phyloP scores from a whole-genome alignment of 768 basidiomycete species.

The Tephrocybe sp. region DNA sequence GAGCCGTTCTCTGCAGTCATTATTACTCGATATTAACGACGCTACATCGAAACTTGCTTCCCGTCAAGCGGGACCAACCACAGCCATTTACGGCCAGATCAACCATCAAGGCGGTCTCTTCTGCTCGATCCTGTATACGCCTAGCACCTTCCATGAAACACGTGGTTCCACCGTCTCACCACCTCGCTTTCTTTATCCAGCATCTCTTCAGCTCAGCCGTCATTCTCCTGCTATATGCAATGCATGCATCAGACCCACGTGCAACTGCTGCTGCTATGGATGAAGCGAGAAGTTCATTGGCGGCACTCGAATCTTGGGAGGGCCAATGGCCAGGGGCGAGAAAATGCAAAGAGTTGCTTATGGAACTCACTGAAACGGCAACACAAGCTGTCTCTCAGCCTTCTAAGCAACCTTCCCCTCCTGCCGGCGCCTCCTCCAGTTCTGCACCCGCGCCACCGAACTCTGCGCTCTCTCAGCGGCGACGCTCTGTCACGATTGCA shows the following conservation, averaged over 20 bases:
- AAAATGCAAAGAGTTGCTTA: slow-evolving; percentile 81
- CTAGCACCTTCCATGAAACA: slow-evolving; percentile 85
- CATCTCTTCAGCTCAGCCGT: slow-evolving; percentile 88
- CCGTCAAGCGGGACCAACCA: slow-evolving; percentile 71
- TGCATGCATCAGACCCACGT: slow-evolving; percentile 73
- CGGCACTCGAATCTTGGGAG: slow-evolving; percentile 78
- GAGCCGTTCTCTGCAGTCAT: slow-evolving; percentile 82
- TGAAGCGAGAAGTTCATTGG: slow-evolving; percentile 73
- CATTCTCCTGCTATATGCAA: slow-evolving; percentile 81
- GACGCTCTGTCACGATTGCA: slow-evolving; percentile 56
- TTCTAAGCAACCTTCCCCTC: slow-evolving; percentile 17
- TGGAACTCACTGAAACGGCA: slow-evolving; percentile 68
- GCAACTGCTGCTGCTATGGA: slow-evolving; percentile 76
- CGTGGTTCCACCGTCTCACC: slow-evolving; percentile 82
- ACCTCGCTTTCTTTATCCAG: slow-evolving; percentile 88
- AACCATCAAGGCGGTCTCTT: slow-evolving; percentile 76
- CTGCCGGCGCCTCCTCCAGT: slow-evolving; percentile 5
- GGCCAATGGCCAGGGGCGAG: slow-evolving; percentile 86
- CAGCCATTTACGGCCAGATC: slow-evolving; percentile 70
- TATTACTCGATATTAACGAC: slow-evolving; percentile 89
- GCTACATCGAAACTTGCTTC: slow-evolving; percentile 85
- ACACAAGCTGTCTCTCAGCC: slow-evolving; percentile 59
- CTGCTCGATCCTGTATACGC: slow-evolving; percentile 82
- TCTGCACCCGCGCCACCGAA: slow-evolving; percentile 21
- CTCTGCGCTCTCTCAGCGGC: slow-evolving; percentile 41